phyloP scores from a whole-genome alignment of 306 rosid species.

The Trifolium subterraneum region DNA sequence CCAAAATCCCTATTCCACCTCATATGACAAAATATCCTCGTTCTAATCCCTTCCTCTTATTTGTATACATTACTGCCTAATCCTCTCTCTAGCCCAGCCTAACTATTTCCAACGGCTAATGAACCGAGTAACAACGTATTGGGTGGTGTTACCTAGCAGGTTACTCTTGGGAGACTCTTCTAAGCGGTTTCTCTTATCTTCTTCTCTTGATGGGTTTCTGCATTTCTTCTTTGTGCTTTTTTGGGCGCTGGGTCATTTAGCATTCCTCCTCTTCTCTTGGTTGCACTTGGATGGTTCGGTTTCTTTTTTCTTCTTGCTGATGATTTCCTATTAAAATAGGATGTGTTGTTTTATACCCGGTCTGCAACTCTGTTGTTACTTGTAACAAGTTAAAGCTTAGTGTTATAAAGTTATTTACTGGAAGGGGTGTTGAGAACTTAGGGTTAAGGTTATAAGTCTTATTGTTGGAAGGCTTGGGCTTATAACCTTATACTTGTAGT shows the following conservation, averaged over 20 bases:
- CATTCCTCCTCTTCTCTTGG: conserved; percentile 7
- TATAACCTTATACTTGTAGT: background rate
- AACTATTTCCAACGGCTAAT: background rate
- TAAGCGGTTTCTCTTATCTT: conserved; percentile 17
- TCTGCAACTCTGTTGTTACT: conserved; percentile 5
- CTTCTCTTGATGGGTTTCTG: conserved; percentile 8
- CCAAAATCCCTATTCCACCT: background rate
- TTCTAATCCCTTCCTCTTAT: conserved; percentile 4
- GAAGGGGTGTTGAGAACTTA: background rate
- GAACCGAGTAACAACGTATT: background rate
- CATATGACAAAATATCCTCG: background rate
- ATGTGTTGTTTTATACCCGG: background rate
- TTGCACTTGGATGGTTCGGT: conserved; percentile 16
- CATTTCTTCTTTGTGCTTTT: background rate
- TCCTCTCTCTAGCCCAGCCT: background rate
- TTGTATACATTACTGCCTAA: background rate
- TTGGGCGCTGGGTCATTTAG: background rate
- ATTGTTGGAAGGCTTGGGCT: background rate
- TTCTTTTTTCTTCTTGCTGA: conserved; percentile 22
- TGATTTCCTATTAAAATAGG: conserved; percentile 4
- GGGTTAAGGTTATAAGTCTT: background rate
- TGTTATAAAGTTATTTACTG: conserved; percentile 10
- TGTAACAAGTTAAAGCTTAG: conserved; percentile 16
- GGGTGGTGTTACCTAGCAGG: background rate
- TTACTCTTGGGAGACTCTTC: conserved; percentile 1